Percentiles rank a stretch among this genome's conserved stretches.
These are phyloP conservation scores for Lipomyces oligophaga DNA, from an alignment of 805 yeast genomes.

Conservation along the genomic window DNA sequence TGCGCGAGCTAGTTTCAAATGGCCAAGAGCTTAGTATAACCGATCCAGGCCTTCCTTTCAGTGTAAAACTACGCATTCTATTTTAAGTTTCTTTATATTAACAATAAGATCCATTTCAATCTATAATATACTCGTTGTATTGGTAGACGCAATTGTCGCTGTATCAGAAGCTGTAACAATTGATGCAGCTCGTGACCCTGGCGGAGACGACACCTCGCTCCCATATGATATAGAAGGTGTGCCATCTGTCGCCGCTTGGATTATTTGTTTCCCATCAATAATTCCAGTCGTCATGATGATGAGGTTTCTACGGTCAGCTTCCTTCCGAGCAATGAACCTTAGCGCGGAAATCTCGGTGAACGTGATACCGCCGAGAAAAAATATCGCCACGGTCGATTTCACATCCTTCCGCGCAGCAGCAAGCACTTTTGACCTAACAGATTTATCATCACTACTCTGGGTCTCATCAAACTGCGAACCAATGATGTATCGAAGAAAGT, in stretches of 20 bases:
- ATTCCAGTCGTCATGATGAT: slow-evolving; percentile 49
- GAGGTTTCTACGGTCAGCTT: slow-evolving; percentile 39
- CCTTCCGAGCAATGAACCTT: slow-evolving; percentile 50
- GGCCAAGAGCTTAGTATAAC: slow-evolving; percentile 54
- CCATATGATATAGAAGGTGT: slow-evolving; percentile 14
- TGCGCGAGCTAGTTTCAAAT: slow-evolving; percentile 40
- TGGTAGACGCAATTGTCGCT: too few relatives aligned
- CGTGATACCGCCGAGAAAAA: slow-evolving; percentile 81
- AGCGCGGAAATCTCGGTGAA: slow-evolving; percentile 77
- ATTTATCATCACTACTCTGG: slow-evolving; percentile 29
- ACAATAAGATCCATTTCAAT: not conserved
- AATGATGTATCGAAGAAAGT: slow-evolving; percentile 37
- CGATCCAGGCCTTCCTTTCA: slow-evolving; percentile 50
- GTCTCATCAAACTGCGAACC: slow-evolving; percentile 40
- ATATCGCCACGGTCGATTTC: slow-evolving; percentile 43
- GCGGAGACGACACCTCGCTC: too few relatives aligned
- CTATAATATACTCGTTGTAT: too few relatives aligned
- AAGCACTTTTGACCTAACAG: slow-evolving; percentile 25
- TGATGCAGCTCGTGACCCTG: too few relatives aligned
- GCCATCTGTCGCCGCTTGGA: slow-evolving; percentile 30
- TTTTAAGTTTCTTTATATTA: slow-evolving; percentile 9
- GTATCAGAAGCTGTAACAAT: too few relatives aligned
- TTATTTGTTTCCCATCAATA: slow-evolving; percentile 43
- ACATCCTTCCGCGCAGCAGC: slow-evolving; percentile 28
- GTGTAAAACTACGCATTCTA: slow-evolving; percentile 33